Evolutionary conservation across 2,329 filamentous ascomycete species (phyloP).

Genomic region (Ceratocystis lukuohia): DNA sequence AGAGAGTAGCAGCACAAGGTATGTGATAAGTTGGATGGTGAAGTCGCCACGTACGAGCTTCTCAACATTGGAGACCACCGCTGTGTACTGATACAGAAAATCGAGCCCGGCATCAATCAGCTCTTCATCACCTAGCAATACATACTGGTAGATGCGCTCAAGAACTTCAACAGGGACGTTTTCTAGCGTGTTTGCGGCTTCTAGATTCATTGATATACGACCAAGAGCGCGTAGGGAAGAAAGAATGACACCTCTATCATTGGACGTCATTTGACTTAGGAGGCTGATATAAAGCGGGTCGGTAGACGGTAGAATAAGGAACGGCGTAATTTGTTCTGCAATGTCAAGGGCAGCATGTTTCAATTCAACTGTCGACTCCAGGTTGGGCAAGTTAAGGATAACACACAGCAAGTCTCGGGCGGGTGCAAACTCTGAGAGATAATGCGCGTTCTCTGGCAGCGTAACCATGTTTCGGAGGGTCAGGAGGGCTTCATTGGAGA

Average conservation of each 20-base stretch:
- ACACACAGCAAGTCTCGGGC: constrained; percentile 75
- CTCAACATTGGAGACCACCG: constrained; percentile 71
- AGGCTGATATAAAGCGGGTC: constrained; percentile 72
- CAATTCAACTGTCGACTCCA: constrained; percentile 63
- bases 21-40: constrained; percentile 17
- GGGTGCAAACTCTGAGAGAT: constrained; percentile 60
- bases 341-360: constrained; percentile 88
- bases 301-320: constrained; percentile 54
- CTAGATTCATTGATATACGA: constrained; percentile 76
- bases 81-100: constrained; percentile 91
- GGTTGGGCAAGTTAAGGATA: constrained; percentile 60
- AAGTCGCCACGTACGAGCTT: constrained; percentile 39
- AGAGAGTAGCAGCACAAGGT: constrained; percentile 60
- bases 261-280: constrained; percentile 47
- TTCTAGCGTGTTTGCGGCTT: constrained; percentile 63
- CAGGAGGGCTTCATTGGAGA: constrained; percentile 73
- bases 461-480: constrained; percentile 96
- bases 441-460: constrained; percentile 73
- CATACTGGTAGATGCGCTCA: constrained; percentile 56
- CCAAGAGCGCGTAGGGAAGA: constrained; percentile 69
- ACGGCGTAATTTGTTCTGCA: constrained; percentile 77
- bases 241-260: constrained; percentile 71
- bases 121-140: constrained; percentile 78
- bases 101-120: constrained; percentile 78
- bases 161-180: constrained; percentile 54